A percentile compares a stretch with the other conserved stretches of the same genome.
Evolutionary conservation across 169 alveolate genomes (phyloP).

Genomic region (Plasmodium malariae): DNA sequence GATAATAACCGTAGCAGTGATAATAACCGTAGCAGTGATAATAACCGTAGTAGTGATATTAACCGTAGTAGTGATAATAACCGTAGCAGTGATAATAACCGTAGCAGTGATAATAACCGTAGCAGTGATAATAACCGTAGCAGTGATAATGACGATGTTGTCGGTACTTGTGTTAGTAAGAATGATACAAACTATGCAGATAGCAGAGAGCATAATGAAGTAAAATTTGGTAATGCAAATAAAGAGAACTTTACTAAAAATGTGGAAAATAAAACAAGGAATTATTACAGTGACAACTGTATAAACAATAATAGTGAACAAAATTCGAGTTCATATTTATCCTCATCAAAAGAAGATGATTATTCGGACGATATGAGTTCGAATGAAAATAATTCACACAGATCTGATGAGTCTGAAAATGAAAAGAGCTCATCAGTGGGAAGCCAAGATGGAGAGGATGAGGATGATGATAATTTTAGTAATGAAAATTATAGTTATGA

Average conservation of each 20-base stretch:
- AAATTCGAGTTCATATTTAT: constrained; percentile 23
- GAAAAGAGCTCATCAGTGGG: constrained; percentile 17
- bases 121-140: neutral
- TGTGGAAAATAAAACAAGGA: neutral
- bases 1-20: neutral
- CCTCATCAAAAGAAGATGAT: constrained; percentile 30
- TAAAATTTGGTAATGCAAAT: neutral
- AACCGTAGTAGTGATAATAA: neutral
- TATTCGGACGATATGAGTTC: constrained; percentile 26
- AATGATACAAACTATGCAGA: neutral
- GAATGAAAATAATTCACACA: constrained; percentile 29
- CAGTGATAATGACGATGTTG: neutral
- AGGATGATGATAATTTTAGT: constrained; percentile 23
- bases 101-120: neutral
- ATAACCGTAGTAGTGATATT: neutral
- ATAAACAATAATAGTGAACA: constrained; percentile 22
- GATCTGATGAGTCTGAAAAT: constrained; percentile 16
- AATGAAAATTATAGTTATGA: no score
- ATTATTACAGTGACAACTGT: constrained; percentile 63
- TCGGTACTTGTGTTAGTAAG: neutral
- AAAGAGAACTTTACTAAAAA: neutral
- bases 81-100: neutral
- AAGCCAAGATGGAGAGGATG: constrained; percentile 10
- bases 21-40: neutral
- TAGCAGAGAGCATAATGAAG: neutral